phyloP scores from a whole-genome alignment of 179 eudicot genomes.

The Drosera spatulata region DNA sequence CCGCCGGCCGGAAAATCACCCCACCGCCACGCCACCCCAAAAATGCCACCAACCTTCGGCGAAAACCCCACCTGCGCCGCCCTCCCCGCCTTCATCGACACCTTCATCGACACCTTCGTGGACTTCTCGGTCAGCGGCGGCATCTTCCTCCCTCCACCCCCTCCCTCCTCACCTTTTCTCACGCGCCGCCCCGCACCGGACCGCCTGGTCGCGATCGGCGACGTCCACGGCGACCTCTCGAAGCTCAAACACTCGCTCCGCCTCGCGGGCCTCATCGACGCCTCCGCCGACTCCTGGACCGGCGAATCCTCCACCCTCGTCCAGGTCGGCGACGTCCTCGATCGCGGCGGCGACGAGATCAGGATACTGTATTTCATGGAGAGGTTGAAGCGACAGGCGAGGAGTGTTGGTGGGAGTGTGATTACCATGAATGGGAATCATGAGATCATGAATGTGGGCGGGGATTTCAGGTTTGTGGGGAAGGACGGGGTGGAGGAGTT shows the following conservation, averaged over 20 bases:
- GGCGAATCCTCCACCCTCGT: conserved; percentile 76
- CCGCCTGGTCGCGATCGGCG: conserved; percentile 79
- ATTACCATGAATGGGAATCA: conserved; percentile 92
- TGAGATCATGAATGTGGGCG: conserved; percentile 74
- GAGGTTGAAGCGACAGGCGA: conserved; percentile 60
- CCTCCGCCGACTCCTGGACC: conserved; percentile 43
- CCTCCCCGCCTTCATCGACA: no score
- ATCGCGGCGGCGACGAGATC: conserved; percentile 82
- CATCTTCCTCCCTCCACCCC: no score
- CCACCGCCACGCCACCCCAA: no score
- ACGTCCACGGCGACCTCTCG: conserved; percentile 81
- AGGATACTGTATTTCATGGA: conserved; percentile 62
- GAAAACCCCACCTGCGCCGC: no score
- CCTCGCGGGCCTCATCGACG: conserved; percentile 53
- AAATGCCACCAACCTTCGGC: no score
- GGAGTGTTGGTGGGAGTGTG: conserved; percentile 36
- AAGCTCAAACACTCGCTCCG: conserved; percentile 60
- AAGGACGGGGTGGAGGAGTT: conserved; percentile 45
- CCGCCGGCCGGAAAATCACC: no score
- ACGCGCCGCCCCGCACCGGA: conserved; percentile 41
- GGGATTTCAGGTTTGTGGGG: conserved; percentile 60
- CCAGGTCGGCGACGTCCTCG: conserved; percentile 87
- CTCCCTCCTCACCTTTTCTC: conserved; percentile 2
- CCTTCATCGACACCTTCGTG: no score
- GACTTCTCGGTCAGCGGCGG: no score